Percentiles rank a stretch among this genome's conserved stretches.
These are phyloP conservation scores for Aspergillus piperis DNA, from an alignment of 2,329 filamentous ascomycete species.

Conservation along the genomic window DNA sequence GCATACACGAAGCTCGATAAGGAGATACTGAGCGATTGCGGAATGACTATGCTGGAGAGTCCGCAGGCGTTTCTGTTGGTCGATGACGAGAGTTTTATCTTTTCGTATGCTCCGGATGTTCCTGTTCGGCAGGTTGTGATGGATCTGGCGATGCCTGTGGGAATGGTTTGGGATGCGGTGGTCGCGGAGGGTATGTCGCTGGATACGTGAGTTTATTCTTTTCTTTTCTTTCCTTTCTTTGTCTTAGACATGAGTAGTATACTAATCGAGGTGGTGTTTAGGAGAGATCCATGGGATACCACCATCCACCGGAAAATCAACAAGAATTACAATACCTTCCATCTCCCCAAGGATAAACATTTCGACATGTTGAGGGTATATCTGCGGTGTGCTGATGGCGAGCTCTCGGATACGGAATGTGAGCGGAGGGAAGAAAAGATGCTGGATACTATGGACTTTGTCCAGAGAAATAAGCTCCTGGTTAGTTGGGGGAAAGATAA, in stretches of 20 bases:
- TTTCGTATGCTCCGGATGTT: conserved; percentile 28
- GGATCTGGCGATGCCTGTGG: conserved; percentile 32
- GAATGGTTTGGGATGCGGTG: conserved; percentile 18
- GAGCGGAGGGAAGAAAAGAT: too few species aligned
- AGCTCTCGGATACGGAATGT: neutral
- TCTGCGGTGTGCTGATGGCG: neutral
- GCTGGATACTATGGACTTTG: too few species aligned
- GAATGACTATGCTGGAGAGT: conserved; percentile 15
- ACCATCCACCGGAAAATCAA: neutral
- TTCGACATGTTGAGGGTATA: neutral
- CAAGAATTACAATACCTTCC: neutral
- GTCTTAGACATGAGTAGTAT: neutral
- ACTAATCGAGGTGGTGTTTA: neutral
- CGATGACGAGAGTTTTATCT: conserved; percentile 33
- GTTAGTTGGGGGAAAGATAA: too few species aligned
- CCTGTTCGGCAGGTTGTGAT: conserved; percentile 38
- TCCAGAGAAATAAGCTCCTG: too few species aligned
- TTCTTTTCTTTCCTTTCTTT: neutral
- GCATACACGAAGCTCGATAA: conserved; percentile 16
- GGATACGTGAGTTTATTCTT: neutral
- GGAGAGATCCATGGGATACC: neutral
- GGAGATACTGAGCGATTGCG: conserved; percentile 3
- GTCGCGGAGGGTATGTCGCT: neutral
- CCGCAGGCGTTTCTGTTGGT: conserved; percentile 33
- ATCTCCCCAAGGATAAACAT: neutral